These are phyloP conservation scores for Alternaria infectoria DNA, from an alignment of 2,329 filamentous ascomycete species.

Conservation along the genomic window DNA sequence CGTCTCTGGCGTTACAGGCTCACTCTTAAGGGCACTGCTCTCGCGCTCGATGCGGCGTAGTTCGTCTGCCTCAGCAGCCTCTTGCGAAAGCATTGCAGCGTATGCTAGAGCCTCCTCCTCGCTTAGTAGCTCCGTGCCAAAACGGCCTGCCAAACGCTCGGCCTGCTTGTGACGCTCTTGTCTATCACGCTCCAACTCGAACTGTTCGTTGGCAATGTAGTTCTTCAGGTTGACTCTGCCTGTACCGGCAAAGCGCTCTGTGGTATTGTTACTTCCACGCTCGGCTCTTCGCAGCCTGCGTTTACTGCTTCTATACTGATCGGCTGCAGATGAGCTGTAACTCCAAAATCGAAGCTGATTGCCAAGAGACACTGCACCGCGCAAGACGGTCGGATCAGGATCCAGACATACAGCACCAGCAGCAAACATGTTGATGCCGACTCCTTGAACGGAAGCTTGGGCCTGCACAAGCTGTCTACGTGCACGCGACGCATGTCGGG, in stretches of 20 bases:
- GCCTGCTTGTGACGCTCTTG: constrained; percentile 70
- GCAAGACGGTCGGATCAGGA: constrained; percentile 81
- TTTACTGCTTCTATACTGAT: constrained; percentile 77
- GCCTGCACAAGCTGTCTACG: constrained; percentile 75
- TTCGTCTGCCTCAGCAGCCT: constrained; percentile 59
- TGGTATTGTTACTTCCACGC: constrained; percentile 65
- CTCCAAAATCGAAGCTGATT: constrained; percentile 91
- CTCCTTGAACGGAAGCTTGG: constrained; percentile 69
- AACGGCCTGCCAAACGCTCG: constrained; percentile 75
- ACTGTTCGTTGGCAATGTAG: constrained; percentile 85
- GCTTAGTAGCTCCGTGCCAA: constrained; percentile 77
- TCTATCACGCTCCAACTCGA: constrained; percentile 78
- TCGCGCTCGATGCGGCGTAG: constrained; percentile 55
- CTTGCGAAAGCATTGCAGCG: constrained; percentile 67
- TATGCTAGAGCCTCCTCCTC: constrained; percentile 69
- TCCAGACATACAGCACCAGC: constrained; percentile 86
- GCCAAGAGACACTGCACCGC: constrained; percentile 86
- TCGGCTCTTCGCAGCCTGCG: constrained; percentile 76
- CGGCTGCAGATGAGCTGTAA: constrained; percentile 80
- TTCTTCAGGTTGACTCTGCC: constrained; percentile 74
- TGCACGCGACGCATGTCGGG: constrained; percentile 79
- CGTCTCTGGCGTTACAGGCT: constrained; percentile 44
- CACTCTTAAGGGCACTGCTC: constrained; percentile 46
- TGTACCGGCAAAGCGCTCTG: constrained; percentile 65
- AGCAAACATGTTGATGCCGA: constrained; percentile 78